Percentiles rank a stretch among this genome's conserved stretches.
These are phyloP conservation scores for Rhinocladiella similis DNA, from an alignment of 2,329 filamentous ascomycete species.

Conservation along the genomic window DNA sequence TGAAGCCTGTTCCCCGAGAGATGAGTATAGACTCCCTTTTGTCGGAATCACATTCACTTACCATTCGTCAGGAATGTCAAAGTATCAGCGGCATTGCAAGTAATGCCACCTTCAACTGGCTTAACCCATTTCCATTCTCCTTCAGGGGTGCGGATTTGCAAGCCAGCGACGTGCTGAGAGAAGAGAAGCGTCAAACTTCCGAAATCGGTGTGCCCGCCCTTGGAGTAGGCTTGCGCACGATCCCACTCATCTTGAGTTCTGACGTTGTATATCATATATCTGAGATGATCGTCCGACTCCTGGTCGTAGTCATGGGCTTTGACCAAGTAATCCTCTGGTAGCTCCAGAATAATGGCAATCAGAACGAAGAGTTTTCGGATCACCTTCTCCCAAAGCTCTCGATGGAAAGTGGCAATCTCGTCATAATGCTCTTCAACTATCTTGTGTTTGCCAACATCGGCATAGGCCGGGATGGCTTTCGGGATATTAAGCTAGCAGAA, in stretches of 20 bases:
- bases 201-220: slow-evolving; percentile 59
- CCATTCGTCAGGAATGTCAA: slow-evolving; percentile 45
- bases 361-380: slow-evolving; percentile 27
- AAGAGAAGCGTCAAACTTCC: slow-evolving; percentile 58
- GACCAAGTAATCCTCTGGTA: slow-evolving; percentile 58
- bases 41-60: neutral
- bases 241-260: slow-evolving; percentile 50
- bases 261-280: slow-evolving; percentile 60
- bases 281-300: slow-evolving; percentile 58
- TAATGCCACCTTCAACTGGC: slow-evolving; percentile 52
- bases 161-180: slow-evolving; percentile 53
- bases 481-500: slow-evolving; percentile 34
- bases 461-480: slow-evolving; percentile 33
- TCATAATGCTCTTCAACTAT: slow-evolving; percentile 31
- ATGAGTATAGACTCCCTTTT: neutral
- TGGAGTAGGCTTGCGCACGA: slow-evolving; percentile 44
- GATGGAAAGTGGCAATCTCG: slow-evolving; percentile 32
- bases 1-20: slow-evolving; percentile 15
- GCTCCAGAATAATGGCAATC: slow-evolving; percentile 42
- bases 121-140: slow-evolving; percentile 54
- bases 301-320: slow-evolving; percentile 59
- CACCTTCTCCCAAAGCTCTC: slow-evolving; percentile 33
- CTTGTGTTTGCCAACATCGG: slow-evolving; percentile 33
- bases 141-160: slow-evolving; percentile 53
- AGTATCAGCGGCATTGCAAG: slow-evolving; percentile 52